These are phyloP conservation scores for Trametes coccinea DNA, from an alignment of 768 basidiomycete genomes.

Conservation along the genomic window DNA sequence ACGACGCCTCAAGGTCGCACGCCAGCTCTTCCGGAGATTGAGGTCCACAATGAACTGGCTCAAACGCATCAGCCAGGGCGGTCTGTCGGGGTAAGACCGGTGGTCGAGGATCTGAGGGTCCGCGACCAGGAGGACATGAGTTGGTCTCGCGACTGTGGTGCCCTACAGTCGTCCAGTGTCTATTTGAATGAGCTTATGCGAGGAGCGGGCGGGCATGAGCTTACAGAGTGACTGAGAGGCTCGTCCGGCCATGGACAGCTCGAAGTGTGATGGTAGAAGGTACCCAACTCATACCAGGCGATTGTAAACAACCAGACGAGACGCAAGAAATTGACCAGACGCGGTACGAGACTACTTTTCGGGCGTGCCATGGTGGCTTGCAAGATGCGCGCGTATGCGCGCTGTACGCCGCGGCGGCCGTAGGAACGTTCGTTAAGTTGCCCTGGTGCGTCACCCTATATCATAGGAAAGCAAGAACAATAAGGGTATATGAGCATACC, in stretches of 20 bases:
- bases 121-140: conserved; percentile 77
- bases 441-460: too few species aligned
- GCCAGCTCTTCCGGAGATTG: conserved; percentile 86
- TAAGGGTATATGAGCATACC: too few species aligned
- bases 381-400: background rate
- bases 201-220: conserved; percentile 7
- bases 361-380: background rate
- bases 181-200: conserved; percentile 16
- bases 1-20: conserved; percentile 52
- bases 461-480: too few species aligned
- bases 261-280: conserved; percentile 57
- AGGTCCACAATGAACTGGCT: conserved; percentile 73
- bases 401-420: background rate
- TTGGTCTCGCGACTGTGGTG: conserved; percentile 19
- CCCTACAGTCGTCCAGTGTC: conserved; percentile 19
- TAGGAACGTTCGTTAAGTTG: too few species aligned
- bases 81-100: conserved; percentile 67
- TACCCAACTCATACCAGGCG: conserved; percentile 68
- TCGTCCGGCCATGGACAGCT: conserved; percentile 39
- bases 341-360: background rate
- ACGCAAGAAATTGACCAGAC: conserved; percentile 49
- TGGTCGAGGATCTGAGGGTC: conserved; percentile 87
- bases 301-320: conserved; percentile 61
- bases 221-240: conserved; percentile 1
- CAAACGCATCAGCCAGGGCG: conserved; percentile 53